Percentiles rank a stretch among this genome's conserved stretches.
These are phyloP conservation scores for Penicillium freii DNA, from an alignment of 2,329 filamentous ascomycete species.

Conservation along the genomic window DNA sequence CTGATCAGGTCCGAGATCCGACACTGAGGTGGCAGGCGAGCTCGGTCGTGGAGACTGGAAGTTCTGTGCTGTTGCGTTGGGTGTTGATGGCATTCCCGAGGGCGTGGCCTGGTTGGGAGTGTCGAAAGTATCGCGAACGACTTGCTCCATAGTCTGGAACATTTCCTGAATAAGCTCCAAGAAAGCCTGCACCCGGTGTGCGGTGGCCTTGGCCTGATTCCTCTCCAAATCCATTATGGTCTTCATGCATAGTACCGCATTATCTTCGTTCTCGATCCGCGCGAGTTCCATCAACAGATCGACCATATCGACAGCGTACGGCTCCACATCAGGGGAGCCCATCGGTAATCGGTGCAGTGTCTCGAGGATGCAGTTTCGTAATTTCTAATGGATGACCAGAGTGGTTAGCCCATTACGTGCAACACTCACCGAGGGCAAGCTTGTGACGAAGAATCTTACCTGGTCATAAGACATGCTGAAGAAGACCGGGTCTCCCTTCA, in stretches of 20 bases:
- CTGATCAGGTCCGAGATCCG: conserved; percentile 78
- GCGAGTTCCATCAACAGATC: conserved; percentile 88
- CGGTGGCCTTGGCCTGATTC: conserved; percentile 80
- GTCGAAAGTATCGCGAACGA: conserved; percentile 94
- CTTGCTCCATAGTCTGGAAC: conserved; percentile 90
- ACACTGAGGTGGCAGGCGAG: conserved; percentile 77
- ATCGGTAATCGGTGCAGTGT: conserved; percentile 84
- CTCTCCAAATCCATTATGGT: conserved; percentile 96
- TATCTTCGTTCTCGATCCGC: conserved; percentile 93
- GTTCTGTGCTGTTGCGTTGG: conserved; percentile 56
- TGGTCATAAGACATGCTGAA: conserved; percentile 88
- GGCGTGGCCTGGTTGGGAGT: conserved; percentile 60
- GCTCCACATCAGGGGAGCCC: conserved; percentile 78
- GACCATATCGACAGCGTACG: conserved; percentile 82
- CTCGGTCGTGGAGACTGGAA: conserved; percentile 87
- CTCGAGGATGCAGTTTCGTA: conserved; percentile 90
- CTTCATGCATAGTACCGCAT: conserved; percentile 97
- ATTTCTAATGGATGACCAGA: conserved; percentile 56
- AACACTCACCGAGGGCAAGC: not conserved
- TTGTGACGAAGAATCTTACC: conserved; percentile 49
- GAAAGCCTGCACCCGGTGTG: conserved; percentile 83
- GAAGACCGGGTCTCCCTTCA: conserved; percentile 85
- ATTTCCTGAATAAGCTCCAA: conserved; percentile 90
- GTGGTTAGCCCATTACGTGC: conserved; percentile 1
- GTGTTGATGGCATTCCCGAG: conserved; percentile 53